Conservation (phyloP, 441 rosid genomes). For the Arabidopsis lyrata region DNA sequence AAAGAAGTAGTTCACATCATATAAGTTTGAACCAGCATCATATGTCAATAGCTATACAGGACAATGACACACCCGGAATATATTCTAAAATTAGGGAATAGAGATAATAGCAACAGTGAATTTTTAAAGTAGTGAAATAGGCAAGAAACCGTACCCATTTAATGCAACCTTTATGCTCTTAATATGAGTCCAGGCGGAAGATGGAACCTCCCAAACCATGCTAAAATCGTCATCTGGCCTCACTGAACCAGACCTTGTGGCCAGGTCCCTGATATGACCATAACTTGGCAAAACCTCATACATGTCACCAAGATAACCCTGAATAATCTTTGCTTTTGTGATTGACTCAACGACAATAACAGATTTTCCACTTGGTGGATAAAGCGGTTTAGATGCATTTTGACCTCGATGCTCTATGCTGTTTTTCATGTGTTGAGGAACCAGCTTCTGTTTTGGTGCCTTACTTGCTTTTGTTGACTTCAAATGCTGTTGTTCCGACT, state of each 20-base stretch:
- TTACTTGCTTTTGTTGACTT: constrained; percentile 48
- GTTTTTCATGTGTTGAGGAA: constrained; percentile 50
- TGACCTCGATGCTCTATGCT: constrained; percentile 50
- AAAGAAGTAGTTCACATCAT: constrained; percentile 32
- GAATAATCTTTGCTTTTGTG: constrained; percentile 92
- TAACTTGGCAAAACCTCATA: constrained; percentile 94
- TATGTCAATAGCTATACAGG: constrained; percentile 27
- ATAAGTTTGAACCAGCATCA: constrained; percentile 34
- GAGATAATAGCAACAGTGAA: constrained; percentile 19
- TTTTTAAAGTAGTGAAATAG: constrained; percentile 16
- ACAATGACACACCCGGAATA: constrained; percentile 22
- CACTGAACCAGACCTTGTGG: constrained; percentile 98
- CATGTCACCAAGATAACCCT: constrained; percentile 89
- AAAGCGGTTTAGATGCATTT: constrained; percentile 60
- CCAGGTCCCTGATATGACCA: constrained; percentile 97
- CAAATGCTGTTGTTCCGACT: constrained; percentile 50
- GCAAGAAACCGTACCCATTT: constrained; percentile 62
- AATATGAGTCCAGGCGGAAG: constrained; percentile 97
- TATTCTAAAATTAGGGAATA: constrained; percentile 20
- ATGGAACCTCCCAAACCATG: constrained; percentile 99
- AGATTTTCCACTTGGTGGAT: constrained; percentile 87
- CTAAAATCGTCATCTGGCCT: constrained; percentile 97
- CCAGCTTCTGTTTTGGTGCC: constrained; percentile 48
- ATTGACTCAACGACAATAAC: constrained; percentile 94
- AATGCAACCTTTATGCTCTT: constrained; percentile 92